Evolutionary conservation across 371 early-diverging fungal genomes (phyloP), one percentile per base, ranked within the genome.

Genomic region (Coemansia sp.): DNA sequence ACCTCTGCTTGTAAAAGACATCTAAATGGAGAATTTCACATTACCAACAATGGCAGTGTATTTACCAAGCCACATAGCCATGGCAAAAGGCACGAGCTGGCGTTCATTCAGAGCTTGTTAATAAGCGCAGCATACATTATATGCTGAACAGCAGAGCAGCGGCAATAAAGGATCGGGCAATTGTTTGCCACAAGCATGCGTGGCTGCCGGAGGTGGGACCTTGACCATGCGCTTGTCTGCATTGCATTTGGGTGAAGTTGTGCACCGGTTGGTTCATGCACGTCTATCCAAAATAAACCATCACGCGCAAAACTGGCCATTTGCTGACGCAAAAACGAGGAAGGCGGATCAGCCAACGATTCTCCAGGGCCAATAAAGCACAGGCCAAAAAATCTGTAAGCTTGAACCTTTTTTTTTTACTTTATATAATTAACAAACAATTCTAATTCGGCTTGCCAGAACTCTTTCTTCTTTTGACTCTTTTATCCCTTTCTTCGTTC

Each of bases 81-180:
- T 37, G 37, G 11, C 11, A 11, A 37, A 11, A 37, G 10, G 37
- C 37, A 37, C 37, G 37, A 37, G 37, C 37, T 37, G 37, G 37
- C 37, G 13, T 52, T 47, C 37, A 37, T 37, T 7, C 37, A 37
- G 37, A 37, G 37, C 37, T 37, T 37, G 37, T 11, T 37, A 37
- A 37, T 37, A 37, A 37, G 37, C 37, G 37, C 13, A 37, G 37
- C 37, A 37, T 37, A 11, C 45, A 45, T n/a, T n/a, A 45, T 45
- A n/a, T n/a, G 45, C 45, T 45, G n/a, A 45, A 45, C n/a, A 45
- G 45, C n/a, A n/a, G 45, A 45, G 45, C 45, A 16, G 45, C n/a
- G 45, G 45, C 45, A n/a, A 45, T n/a, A 45, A 45, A 45, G n/a
- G 45, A 45, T n/a, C 45, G 45, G 45, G 45, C 45, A 45, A n/a